These are phyloP conservation scores for Aphanomyces stellatus DNA, from an alignment of 352 stramenopile genomes.

Conservation along the genomic window DNA sequence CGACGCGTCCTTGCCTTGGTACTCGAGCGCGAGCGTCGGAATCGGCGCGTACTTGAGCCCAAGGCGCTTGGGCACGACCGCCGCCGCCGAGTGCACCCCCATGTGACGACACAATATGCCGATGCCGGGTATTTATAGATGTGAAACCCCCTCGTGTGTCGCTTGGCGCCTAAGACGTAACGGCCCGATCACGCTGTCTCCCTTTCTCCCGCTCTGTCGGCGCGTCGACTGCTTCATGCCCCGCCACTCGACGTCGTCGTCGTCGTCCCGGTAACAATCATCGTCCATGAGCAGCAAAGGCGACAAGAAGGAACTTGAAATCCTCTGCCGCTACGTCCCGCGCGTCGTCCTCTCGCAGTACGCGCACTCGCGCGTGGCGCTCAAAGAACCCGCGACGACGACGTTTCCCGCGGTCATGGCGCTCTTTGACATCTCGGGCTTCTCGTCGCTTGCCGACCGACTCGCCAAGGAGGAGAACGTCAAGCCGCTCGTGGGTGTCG, in stretches of 20 bases:
- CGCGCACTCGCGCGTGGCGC: conserved; percentile 33
- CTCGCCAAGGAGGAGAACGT: conserved; percentile 25
- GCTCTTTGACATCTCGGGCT: conserved; percentile 82
- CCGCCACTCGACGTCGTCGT: too few relatives aligned
- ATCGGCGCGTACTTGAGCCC: conserved; percentile 76
- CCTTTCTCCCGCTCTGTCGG: too few relatives aligned
- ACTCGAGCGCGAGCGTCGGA: conserved; percentile 72
- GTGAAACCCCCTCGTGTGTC: too few relatives aligned
- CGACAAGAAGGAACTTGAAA: conserved; percentile 44
- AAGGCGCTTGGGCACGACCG: conserved; percentile 71
- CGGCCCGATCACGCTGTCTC: too few relatives aligned
- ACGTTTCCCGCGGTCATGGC: conserved; percentile 56
- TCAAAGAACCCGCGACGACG: conserved; percentile 36
- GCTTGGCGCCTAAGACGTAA: too few relatives aligned
- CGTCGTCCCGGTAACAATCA: too few relatives aligned
- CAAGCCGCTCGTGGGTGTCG: not conserved
- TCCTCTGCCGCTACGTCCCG: conserved; percentile 59
- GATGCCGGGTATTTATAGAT: too few relatives aligned
- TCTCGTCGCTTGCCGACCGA: conserved; percentile 65
- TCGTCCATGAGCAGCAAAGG: not conserved
- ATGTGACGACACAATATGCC: too few relatives aligned
- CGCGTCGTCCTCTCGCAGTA: conserved; percentile 65
- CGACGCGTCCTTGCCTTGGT: conserved; percentile 39
- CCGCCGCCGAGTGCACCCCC: conserved; percentile 16
- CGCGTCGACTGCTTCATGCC: too few relatives aligned